Percentiles rank a stretch among this genome's conserved stretches.
Conservation (phyloP, 23 red algal genomes). For the Cyanidioschyzon merolae region DNA sequence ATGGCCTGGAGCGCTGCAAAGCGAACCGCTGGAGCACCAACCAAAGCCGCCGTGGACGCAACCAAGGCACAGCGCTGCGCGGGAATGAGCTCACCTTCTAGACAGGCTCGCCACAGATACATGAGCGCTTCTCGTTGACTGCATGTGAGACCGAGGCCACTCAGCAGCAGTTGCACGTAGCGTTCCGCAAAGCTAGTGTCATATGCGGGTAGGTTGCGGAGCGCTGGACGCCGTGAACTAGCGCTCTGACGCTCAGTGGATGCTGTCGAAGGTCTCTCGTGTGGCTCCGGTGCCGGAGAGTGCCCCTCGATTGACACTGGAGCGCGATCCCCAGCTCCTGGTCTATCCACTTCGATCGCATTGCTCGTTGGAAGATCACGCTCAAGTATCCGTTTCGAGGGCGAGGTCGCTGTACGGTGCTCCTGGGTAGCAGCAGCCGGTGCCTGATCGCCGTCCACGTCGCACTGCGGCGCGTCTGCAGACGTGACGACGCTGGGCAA, state of each 20-base stretch:
- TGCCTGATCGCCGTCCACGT: not conserved
- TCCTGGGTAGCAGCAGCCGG: not conserved
- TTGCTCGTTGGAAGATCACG: not conserved
- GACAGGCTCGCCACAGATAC: constrained; percentile 5
- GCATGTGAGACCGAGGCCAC: not conserved
- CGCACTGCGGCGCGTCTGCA: not conserved
- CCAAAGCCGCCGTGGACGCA: constrained; percentile 1
- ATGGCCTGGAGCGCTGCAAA: constrained; percentile 64
- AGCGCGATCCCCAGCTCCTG: not conserved
- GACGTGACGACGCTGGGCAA: not conserved
- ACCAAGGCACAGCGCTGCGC: not conserved
- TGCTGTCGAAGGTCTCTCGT: not conserved
- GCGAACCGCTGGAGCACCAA: constrained; percentile 42
- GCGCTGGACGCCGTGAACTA: not conserved
- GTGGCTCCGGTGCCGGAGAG: not conserved
- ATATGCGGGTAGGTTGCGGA: not conserved
- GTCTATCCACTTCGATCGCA: not conserved
- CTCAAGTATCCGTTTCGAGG: not conserved
- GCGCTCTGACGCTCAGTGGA: too few relatives aligned
- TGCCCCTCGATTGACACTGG: not conserved
- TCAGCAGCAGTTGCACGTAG: constrained; percentile 10
- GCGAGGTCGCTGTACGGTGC: not conserved
- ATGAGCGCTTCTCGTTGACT: constrained; percentile 8
- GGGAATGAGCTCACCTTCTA: not conserved
- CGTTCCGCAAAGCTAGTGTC: constrained; percentile 18